Percentiles rank a stretch among this genome's conserved stretches.
phyloP scores from a whole-genome alignment of 2,329 filamentous ascomycete species.

The Fusarium falciforme region DNA sequence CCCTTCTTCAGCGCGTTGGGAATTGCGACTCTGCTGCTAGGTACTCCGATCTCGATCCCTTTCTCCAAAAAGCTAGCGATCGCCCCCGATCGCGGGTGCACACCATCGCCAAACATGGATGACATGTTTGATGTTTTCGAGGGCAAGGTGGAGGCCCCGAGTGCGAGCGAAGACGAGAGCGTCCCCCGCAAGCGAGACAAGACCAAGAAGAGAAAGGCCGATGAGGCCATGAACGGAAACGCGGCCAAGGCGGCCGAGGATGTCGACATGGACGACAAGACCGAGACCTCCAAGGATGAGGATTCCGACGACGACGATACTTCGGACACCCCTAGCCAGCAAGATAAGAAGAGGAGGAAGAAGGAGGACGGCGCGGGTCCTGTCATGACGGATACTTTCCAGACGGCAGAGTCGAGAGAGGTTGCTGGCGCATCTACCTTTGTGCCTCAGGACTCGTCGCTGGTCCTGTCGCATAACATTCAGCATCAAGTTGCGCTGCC shows the following conservation, averaged over 20 bases:
- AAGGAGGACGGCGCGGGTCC: constrained; percentile 72
- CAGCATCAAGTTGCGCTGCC: constrained; percentile 97
- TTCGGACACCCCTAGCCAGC: constrained; percentile 61
- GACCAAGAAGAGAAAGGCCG: constrained; percentile 88
- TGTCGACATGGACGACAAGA: constrained; percentile 55
- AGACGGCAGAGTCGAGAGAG: constrained; percentile 94
- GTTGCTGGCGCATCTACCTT: constrained; percentile 82
- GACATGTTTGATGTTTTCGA: constrained; percentile 88
- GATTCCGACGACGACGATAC: constrained; percentile 50
- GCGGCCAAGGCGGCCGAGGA: constrained; percentile 31
- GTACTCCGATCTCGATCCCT: constrained; percentile 26
- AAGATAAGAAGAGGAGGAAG: constrained; percentile 72
- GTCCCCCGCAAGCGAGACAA: constrained; percentile 65
- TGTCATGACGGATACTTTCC: constrained; percentile 91
- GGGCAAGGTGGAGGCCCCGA: constrained; percentile 61
- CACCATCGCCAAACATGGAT: constrained; percentile 66
- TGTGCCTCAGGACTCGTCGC: constrained; percentile 72
- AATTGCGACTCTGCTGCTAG: not conserved
- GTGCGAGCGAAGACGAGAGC: constrained; percentile 58
- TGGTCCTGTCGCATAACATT: constrained; percentile 95
- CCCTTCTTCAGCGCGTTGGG: not conserved
- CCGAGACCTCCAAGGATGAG: constrained; percentile 52
- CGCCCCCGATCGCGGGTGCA: constrained; percentile 20
- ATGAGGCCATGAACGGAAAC: constrained; percentile 72
- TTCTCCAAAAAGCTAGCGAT: constrained; percentile 16